Evolutionary conservation across 2,329 filamentous ascomycete genomes (phyloP).

Genomic region (Cladophialophora chaetospira): DNA sequence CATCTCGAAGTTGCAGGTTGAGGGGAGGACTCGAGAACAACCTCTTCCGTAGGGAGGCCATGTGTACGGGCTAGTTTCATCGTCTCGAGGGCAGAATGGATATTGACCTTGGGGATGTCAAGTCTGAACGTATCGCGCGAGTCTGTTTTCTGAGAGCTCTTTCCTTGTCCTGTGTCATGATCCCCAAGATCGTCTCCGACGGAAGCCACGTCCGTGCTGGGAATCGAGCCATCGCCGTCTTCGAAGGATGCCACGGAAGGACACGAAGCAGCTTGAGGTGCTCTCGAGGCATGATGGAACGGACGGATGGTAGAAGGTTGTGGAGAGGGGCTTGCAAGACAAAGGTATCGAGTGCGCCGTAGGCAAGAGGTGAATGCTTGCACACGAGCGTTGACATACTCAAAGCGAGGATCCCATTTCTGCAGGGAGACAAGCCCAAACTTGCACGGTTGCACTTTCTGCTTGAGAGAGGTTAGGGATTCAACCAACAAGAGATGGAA

Average conservation of each 20-base stretch:
- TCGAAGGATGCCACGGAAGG: background rate
- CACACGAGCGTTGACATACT: background rate
- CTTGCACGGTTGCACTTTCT: constrained; percentile 7
- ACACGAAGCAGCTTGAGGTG: background rate
- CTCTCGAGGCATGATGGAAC: background rate
- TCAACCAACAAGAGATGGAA: background rate
- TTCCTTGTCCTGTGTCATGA: background rate
- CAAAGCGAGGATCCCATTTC: background rate
- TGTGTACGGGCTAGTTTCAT: constrained; percentile 14
- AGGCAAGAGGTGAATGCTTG: background rate
- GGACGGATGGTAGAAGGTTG: background rate
- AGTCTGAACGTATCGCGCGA: constrained; percentile 6
- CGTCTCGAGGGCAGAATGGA: constrained; percentile 11
- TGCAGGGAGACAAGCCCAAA: background rate
- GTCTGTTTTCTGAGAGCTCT: background rate
- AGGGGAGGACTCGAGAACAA: constrained; percentile 1
- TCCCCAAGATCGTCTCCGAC: background rate
- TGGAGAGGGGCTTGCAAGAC: background rate
- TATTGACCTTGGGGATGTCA: constrained; percentile 10
- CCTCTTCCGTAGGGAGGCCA: constrained; percentile 14
- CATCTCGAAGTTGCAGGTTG: background rate
- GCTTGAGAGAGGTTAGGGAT: constrained; percentile 2
- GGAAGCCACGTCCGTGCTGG: background rate
- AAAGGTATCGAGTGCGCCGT: background rate
- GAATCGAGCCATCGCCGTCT: background rate